Conservation (phyloP, 495 filamentous ascomycete species). For the Niebla homalea region DNA sequence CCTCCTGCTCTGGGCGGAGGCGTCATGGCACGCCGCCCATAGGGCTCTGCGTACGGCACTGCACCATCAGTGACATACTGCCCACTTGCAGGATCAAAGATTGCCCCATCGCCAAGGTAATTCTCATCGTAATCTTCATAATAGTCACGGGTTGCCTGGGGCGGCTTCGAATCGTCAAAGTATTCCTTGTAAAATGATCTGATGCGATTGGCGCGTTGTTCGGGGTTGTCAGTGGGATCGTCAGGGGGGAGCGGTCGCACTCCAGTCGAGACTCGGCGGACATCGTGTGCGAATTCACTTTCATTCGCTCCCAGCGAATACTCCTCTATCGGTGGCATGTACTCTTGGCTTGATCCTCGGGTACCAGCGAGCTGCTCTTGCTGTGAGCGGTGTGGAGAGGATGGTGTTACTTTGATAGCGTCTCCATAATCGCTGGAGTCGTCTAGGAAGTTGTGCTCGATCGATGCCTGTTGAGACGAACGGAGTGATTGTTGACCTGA, state of each 20-base stretch:
- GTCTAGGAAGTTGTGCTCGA: conserved; percentile 34
- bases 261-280: conserved; percentile 69
- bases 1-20: conserved; percentile 74
- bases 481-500: conserved; percentile 21
- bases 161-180: conserved; percentile 72
- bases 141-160: conserved; percentile 38
- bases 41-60: conserved; percentile 61
- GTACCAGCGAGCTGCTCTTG: conserved; percentile 2
- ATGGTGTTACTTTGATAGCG: conserved; percentile 37
- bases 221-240: conserved; percentile 73
- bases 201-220: conserved; percentile 89
- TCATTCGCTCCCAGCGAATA: conserved; percentile 30
- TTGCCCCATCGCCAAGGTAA: conserved; percentile 42
- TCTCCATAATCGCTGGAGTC: conserved; percentile 52
- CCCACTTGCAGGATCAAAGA: conserved; percentile 64
- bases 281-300: conserved; percentile 43
- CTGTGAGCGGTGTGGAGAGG: conserved; percentile 25
- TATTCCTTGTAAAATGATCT: conserved; percentile 99
- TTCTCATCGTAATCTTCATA: conserved; percentile 58
- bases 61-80: conserved; percentile 54
- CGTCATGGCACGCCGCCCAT: conserved; percentile 89
- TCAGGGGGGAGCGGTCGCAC: conserved; percentile 87
- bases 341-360: conserved; percentile 9
- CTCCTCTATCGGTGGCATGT: conserved; percentile 24
- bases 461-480: conserved; percentile 17